These are phyloP conservation scores for Pittosporum tobira DNA, from an alignment of 129 eudicot genomes.

Conservation along the genomic window DNA sequence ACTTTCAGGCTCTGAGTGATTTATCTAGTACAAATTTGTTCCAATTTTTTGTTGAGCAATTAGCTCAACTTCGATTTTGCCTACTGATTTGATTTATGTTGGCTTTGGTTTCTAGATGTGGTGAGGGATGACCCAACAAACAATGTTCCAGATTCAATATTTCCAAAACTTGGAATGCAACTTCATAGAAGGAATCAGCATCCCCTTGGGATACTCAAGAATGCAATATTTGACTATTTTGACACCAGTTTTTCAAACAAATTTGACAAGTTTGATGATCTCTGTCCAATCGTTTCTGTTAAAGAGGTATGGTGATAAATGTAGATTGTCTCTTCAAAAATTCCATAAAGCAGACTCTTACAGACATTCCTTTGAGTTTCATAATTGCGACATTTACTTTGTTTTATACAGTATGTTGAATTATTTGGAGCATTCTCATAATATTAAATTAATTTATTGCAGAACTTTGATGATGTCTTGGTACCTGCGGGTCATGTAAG, in stretches of 20 bases:
- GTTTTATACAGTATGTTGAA: neutral
- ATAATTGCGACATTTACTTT: neutral
- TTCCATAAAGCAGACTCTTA: neutral
- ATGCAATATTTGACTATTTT: constrained; percentile 75
- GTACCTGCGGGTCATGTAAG: constrained; percentile 97
- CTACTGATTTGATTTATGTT: neutral
- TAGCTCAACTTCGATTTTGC: neutral
- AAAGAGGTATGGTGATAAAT: constrained; percentile 36
- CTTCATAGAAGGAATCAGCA: constrained; percentile 83
- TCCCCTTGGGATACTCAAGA: constrained; percentile 91
- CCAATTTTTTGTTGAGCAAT: neutral
- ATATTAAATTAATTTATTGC: constrained; percentile 22
- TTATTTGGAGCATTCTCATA: constrained; percentile 1
- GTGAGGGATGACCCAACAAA: constrained; percentile 89
- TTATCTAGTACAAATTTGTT: neutral
- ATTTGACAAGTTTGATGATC: constrained; percentile 74
- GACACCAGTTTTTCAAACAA: constrained; percentile 63
- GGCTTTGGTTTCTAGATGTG: constrained; percentile 45
- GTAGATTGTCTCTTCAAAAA: neutral
- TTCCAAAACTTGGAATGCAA: constrained; percentile 82
- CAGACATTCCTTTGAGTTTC: neutral
- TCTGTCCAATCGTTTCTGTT: constrained; percentile 78
- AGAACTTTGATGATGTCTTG: constrained; percentile 91
- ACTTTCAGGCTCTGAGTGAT: neutral
- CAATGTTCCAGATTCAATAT: constrained; percentile 82